These are phyloP conservation scores for Physcomitrellopsis africana DNA, from an alignment of 225 moss, liverwort and hornwort species.

Conservation along the genomic window DNA sequence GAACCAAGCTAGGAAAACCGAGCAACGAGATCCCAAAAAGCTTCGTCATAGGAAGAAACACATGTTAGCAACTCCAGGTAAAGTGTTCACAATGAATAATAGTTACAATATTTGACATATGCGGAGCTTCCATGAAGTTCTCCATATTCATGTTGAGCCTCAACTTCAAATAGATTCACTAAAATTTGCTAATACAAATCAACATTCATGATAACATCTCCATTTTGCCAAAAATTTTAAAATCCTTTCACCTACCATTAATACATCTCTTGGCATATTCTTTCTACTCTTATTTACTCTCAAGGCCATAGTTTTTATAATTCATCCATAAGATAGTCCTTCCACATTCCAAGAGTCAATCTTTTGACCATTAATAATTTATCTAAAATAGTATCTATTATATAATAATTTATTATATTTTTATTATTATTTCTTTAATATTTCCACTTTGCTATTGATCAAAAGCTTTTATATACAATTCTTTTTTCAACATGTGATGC, in stretches of 20 bases:
- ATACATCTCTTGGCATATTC: no score
- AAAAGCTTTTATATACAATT: no score
- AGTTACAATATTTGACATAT: not conserved
- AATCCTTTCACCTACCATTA: slow-evolving; percentile 41
- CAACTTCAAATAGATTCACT: not conserved
- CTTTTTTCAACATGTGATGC: no score
- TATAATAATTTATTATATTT: no score
- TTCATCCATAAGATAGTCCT: no score
- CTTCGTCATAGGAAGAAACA: slow-evolving; percentile 14
- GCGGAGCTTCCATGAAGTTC: not conserved
- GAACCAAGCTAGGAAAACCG: slow-evolving; percentile 16
- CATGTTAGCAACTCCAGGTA: not conserved
- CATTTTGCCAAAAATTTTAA: not conserved
- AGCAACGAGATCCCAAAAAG: not conserved
- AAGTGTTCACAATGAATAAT: not conserved
- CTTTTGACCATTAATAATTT: no score
- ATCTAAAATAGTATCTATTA: no score
- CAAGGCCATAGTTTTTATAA: no score
- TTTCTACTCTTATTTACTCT: no score
- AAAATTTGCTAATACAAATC: not conserved
- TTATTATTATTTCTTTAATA: no score
- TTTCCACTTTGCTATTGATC: no score
- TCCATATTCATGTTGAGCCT: not conserved
- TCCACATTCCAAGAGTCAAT: no score
- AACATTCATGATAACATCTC: not conserved